Evolutionary conservation across 192 early-diverging fungal genomes (phyloP).

Genomic region (Dissophora ornata): DNA sequence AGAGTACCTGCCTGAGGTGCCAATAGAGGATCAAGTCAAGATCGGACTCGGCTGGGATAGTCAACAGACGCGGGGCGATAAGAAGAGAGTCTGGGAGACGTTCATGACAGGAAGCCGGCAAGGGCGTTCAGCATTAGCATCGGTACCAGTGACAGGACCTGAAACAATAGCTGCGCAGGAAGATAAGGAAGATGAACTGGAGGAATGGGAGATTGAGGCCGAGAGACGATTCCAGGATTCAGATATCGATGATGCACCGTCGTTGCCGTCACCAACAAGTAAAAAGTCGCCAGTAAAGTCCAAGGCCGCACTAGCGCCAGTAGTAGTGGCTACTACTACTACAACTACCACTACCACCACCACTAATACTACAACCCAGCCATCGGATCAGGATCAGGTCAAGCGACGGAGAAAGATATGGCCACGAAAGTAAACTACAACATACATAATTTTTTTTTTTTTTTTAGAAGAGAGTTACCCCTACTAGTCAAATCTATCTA

Average conservation of each 20-base stretch:
- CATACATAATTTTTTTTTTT: too few relatives aligned
- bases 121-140: background rate
- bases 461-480: background rate
- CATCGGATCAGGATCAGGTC: conserved; percentile 35
- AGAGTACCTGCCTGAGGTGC: conserved; percentile 48
- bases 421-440: conserved; percentile 28
- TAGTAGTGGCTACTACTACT: background rate
- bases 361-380: background rate
- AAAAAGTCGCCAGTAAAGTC: conserved; percentile 3
- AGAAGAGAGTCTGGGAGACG: conserved; percentile 27
- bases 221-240: conserved; percentile 52
- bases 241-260: conserved; percentile 32
- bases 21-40: conserved; percentile 51
- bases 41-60: conserved; percentile 48
- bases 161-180: background rate
- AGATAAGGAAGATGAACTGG: conserved; percentile 45
- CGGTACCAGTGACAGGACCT: background rate
- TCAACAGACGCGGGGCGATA: conserved; percentile 14
- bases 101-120: conserved; percentile 34
- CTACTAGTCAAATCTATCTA: too few relatives aligned
- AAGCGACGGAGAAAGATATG: conserved; percentile 50
- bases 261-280: conserved; percentile 20
- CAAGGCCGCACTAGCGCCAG: conserved; percentile 7
- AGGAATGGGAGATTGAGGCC: conserved; percentile 56
- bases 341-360: conserved; percentile 18